These are phyloP conservation scores for Stenocarpella maydis DNA, from an alignment of 2,329 filamentous ascomycete genomes.

Conservation along the genomic window DNA sequence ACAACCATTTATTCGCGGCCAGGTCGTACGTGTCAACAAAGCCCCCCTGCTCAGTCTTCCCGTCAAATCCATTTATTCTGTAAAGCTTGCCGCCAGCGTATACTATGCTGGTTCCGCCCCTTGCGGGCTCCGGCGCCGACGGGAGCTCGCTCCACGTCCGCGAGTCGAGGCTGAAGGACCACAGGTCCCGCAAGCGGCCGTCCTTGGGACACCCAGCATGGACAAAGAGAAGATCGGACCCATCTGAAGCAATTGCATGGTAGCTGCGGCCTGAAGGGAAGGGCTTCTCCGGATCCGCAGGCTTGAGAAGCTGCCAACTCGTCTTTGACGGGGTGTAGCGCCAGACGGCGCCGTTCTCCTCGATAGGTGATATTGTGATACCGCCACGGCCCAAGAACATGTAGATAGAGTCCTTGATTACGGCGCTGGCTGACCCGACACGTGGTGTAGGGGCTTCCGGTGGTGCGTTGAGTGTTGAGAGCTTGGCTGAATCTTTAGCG, in stretches of 20 bases:
- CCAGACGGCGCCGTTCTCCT: slow-evolving; percentile 4
- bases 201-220: slow-evolving; percentile 4
- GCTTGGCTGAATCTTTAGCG: not conserved
- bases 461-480: not conserved
- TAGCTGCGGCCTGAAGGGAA: slow-evolving; percentile 8
- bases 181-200: not conserved
- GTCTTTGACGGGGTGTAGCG: not conserved
- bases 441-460: not conserved
- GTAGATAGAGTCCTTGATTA: not conserved
- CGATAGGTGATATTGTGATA: not conserved
- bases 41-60: not conserved
- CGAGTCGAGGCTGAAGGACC: not conserved
- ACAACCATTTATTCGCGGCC: not conserved
- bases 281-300: not conserved
- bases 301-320: not conserved
- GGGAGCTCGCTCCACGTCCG: not conserved
- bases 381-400: slow-evolving; percentile 4
- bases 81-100: not conserved
- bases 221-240: not conserved
- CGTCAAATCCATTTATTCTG: slow-evolving; percentile 4
- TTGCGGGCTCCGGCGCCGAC: not conserved
- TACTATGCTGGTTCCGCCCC: not conserved
- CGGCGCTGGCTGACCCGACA: slow-evolving; percentile 4
- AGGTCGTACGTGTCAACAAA: not conserved
- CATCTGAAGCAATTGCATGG: not conserved